A percentile compares a stretch with the other conserved stretches of the same genome.
These are phyloP conservation scores for Furcasterigmium furcatum DNA, from an alignment of 2,329 filamentous ascomycete species.

Conservation along the genomic window DNA sequence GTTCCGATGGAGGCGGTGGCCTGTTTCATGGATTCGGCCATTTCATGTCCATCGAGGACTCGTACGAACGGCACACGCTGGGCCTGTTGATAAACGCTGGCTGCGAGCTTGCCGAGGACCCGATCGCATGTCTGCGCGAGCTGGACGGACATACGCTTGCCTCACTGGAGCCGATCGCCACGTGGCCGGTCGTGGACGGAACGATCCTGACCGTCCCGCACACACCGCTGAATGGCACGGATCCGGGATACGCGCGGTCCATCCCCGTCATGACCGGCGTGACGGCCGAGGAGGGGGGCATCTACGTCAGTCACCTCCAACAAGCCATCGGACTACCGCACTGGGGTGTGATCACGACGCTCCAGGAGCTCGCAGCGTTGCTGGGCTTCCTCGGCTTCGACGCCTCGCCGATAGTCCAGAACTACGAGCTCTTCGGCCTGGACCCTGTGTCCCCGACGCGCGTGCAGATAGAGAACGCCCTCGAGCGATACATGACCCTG, in stretches of 20 bases:
- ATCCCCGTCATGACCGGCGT: not conserved
- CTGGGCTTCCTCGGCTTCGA: not conserved
- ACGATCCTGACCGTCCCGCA: constrained; percentile 38
- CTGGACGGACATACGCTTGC: constrained; percentile 14
- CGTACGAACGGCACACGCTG: constrained; percentile 43
- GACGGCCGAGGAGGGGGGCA: not conserved
- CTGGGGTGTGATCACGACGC: not conserved
- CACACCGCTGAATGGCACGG: not conserved
- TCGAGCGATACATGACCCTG: not conserved
- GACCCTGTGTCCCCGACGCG: not conserved
- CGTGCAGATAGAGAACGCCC: not conserved
- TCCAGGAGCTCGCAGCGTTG: not conserved
- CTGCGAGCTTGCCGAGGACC: constrained; percentile 44
- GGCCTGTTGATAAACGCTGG: constrained; percentile 48
- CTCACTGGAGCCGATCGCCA: constrained; percentile 27
- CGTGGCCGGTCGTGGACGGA: constrained; percentile 57
- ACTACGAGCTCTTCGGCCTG: not conserved
- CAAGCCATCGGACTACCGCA: not conserved
- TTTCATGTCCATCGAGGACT: constrained; percentile 54
- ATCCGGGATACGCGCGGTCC: not conserved
- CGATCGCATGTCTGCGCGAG: constrained; percentile 50
- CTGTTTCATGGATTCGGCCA: constrained; percentile 53
- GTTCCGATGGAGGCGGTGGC: constrained; percentile 25
- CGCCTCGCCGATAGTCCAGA: not conserved
- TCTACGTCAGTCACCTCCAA: not conserved